Evolutionary conservation across 768 basidiomycete species (phyloP).

Genomic region (Mycena haematopus): DNA sequence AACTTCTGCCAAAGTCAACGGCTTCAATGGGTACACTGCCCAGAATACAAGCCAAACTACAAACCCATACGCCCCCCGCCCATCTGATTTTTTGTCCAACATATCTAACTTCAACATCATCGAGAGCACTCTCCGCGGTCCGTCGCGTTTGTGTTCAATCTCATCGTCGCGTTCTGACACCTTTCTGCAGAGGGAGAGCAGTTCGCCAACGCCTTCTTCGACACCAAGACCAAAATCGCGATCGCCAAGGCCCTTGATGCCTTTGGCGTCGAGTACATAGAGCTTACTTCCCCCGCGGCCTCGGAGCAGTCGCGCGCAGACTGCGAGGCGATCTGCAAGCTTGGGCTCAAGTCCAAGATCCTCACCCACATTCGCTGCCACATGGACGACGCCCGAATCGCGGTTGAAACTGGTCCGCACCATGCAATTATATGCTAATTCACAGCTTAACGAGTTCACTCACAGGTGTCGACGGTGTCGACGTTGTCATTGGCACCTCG

Average conservation of each 20-base stretch:
- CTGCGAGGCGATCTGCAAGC: constrained; percentile 99
- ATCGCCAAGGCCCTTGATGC: constrained; percentile 98
- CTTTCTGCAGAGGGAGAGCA: constrained; percentile 87
- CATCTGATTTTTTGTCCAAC: constrained; percentile 91
- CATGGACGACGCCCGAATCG: constrained; percentile 99
- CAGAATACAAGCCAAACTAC: constrained; percentile 47
- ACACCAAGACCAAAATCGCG: constrained; percentile 99
- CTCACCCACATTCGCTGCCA: constrained; percentile 99
- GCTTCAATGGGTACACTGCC: constrained; percentile 41
- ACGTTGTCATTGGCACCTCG: constrained; percentile 98
- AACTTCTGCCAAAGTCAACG: constrained; percentile 41
- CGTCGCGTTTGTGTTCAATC: constrained; percentile 32
- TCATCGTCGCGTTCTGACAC: constrained; percentile 16
- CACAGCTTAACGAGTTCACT: constrained; percentile 1
- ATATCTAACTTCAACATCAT: constrained; percentile 95
- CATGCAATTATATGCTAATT: too few relatives aligned
- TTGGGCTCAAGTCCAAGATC: constrained; percentile 95
- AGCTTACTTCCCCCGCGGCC: constrained; percentile 96
- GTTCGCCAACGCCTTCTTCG: constrained; percentile 99
- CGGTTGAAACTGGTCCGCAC: constrained; percentile 90
- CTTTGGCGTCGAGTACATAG: constrained; percentile 99
- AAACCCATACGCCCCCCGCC: constrained; percentile 91
- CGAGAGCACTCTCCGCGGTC: constrained; percentile 94
- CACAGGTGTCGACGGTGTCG: constrained; percentile 95
- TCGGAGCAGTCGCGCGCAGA: constrained; percentile 94